phyloP scores from a whole-genome alignment of 345 rosid species.

The Syzygium aqueum region DNA sequence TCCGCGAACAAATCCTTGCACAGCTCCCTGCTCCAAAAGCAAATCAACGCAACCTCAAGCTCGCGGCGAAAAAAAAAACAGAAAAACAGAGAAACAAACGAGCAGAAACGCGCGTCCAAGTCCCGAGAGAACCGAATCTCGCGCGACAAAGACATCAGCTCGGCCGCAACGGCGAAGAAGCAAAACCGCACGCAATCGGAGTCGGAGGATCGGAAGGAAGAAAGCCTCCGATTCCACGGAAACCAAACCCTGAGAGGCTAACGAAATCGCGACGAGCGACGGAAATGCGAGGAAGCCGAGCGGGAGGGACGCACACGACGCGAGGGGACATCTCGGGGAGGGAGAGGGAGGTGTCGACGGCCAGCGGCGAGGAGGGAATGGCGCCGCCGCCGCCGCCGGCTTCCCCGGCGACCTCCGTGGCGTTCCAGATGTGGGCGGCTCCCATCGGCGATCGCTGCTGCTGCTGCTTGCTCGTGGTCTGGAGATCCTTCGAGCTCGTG shows the following conservation, averaged over 20 bases:
- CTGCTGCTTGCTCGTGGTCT: background rate
- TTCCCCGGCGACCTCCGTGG: conserved; percentile 20
- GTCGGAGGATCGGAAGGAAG: background rate
- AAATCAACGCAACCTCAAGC: background rate
- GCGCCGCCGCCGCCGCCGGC: conserved; percentile 5
- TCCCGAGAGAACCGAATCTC: background rate
- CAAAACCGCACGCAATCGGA: background rate
- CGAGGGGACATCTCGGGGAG: conserved; percentile 46
- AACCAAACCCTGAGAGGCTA: background rate
- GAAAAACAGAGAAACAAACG: background rate
- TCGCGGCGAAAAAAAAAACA: background rate
- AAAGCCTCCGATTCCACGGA: background rate
- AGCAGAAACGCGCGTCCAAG: background rate
- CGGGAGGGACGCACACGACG: conserved; percentile 49
- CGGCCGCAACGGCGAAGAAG: background rate
- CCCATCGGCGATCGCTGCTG: conserved; percentile 21
- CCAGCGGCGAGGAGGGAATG: conserved; percentile 30
- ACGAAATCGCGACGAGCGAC: background rate
- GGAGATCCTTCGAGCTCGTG: background rate
- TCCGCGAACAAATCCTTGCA: conserved; percentile 68
- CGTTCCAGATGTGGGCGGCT: conserved; percentile 32
- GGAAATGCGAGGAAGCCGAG: background rate
- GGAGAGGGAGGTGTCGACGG: conserved; percentile 53
- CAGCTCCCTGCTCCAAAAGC: conserved; percentile 35
- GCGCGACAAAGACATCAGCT: background rate